These are phyloP conservation scores for Thymus mandschuricus DNA, from an alignment of 257 asterid genomes.

Conservation along the genomic window DNA sequence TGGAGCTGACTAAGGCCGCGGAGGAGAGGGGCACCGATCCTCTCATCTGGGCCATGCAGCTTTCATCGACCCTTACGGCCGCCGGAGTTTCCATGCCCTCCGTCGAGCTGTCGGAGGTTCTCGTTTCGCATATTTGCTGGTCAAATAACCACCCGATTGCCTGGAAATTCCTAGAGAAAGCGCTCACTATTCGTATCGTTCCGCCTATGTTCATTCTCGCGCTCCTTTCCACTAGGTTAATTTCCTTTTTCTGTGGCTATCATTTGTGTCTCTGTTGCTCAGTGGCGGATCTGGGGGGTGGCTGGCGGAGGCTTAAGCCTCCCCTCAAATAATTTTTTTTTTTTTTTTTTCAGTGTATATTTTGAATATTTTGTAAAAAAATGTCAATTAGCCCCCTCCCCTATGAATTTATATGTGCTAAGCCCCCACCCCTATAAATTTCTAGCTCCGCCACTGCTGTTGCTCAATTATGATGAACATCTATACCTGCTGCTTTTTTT, in stretches of 20 bases:
- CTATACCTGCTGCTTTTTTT: background rate
- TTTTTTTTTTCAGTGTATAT: too few species aligned
- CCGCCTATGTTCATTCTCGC: constrained; percentile 88
- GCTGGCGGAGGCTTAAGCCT: too few species aligned
- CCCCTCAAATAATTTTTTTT: too few species aligned
- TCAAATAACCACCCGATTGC: constrained; percentile 68
- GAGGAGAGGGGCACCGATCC: constrained; percentile 84
- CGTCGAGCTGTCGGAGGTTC: constrained; percentile 65
- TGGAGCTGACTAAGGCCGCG: constrained; percentile 75
- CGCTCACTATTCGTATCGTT: constrained; percentile 60
- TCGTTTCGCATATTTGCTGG: constrained; percentile 93
- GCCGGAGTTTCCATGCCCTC: constrained; percentile 82
- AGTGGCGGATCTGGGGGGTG: too few species aligned
- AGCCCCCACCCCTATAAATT: too few species aligned
- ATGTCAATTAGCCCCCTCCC: too few species aligned
- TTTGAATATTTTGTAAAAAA: too few species aligned
- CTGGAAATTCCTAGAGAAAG: constrained; percentile 95
- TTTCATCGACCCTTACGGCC: constrained; percentile 64
- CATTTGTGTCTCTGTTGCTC: constrained; percentile 1
- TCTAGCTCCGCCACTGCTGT: too few species aligned
- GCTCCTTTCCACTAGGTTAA: constrained; percentile 77
- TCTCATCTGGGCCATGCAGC: constrained; percentile 72
- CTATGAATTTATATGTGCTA: too few species aligned
- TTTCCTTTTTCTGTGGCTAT: constrained; percentile 2
- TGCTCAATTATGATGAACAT: background rate